Base-by-base conservation (phyloP, 305 asterid species). In the Fraxinus velutina region DNA sequence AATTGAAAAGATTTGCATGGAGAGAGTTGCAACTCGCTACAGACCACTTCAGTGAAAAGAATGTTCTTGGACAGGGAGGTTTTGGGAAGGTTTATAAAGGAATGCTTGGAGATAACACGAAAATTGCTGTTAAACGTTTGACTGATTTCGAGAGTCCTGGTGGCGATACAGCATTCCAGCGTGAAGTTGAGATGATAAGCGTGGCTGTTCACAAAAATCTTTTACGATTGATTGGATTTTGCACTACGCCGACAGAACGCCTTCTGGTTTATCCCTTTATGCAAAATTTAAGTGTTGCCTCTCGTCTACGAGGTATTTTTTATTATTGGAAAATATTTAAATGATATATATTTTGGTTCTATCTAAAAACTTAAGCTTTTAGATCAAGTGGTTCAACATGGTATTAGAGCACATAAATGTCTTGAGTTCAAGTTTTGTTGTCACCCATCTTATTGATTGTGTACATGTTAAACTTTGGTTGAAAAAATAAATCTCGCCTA, bases 111-210 rank as follows among this genome's bases (percentile, higher is more conserved):
- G 98, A 95, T 36, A 88, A 88, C 86, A 95, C 98, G 6, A 95
- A 90, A 88, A 92, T 95, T 84, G 99, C 99, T 15, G 97, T 95
- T 44, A 95, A 95, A 84, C 92, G 99, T 36, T 85, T 93, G 85
- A 91, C 93, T 8, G 95, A 95, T 86, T 93, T 90, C 47, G 97
- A 92, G 88, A 92, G 95, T 83, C 98, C 99, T 8, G 97, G 97
- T 72, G 97, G 98, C 9, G 99, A 93, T 83, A 91, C 89, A 47
- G 97, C 99, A 0, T 95, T 93, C 89, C 97, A 92, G 82, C 97
- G 98, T 39, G 99, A 95, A 91, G 99, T 93, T 21, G 98, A 93
- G 96, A 92, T 93, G 98, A 95, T 95, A 75, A 92, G 98, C 79
- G 98, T 95, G 29, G 99, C 98, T 50, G 98, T 95, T 71, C 99